A percentile compares a stretch with the other conserved stretches of the same genome.
phyloP scores from a whole-genome alignment of 352 stramenopile species.

The Phytophthora foliorum region DNA sequence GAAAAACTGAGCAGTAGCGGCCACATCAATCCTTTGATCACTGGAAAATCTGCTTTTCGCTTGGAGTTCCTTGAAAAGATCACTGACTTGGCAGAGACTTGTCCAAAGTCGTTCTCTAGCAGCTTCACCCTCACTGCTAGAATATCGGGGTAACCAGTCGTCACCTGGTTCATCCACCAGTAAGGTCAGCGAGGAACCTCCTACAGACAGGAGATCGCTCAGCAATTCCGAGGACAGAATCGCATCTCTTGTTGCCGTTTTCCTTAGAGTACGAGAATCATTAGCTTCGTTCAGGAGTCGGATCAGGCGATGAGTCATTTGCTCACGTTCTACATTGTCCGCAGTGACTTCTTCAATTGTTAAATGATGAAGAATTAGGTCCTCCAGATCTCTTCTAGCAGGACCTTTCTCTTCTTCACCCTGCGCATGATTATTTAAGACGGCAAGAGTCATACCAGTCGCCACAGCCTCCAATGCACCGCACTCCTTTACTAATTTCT shows the following conservation, averaged over 20 bases:
- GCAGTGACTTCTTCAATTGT: slow-evolving; percentile 10
- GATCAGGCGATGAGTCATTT: slow-evolving; percentile 14
- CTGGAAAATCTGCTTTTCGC: background rate
- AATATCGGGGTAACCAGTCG: slow-evolving; percentile 18
- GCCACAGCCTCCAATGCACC: slow-evolving; percentile 25
- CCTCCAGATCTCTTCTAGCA: slow-evolving; percentile 17
- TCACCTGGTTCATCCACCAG: background rate
- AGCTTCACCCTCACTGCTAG: background rate
- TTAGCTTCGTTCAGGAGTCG: slow-evolving; percentile 1
- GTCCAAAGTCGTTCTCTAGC: slow-evolving; percentile 16
- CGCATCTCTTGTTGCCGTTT: slow-evolving; percentile 2
- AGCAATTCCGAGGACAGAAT: slow-evolving; percentile 35
- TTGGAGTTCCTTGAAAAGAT: slow-evolving; percentile 16
- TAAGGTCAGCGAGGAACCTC: background rate
- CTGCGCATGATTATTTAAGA: background rate
- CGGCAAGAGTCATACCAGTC: slow-evolving; percentile 15
- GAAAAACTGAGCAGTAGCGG: slow-evolving; percentile 18
- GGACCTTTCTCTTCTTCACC: slow-evolving; percentile 4
- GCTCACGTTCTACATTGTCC: slow-evolving; percentile 8
- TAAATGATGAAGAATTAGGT: slow-evolving; percentile 20
- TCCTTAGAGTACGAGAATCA: background rate
- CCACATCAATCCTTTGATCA: background rate
- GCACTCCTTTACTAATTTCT: slow-evolving; percentile 30
- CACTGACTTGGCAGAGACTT: slow-evolving; percentile 13
- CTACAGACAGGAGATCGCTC: slow-evolving; percentile 37